phyloP scores from a whole-genome alignment of 306 rosid species.

The Castanospermum australe region DNA sequence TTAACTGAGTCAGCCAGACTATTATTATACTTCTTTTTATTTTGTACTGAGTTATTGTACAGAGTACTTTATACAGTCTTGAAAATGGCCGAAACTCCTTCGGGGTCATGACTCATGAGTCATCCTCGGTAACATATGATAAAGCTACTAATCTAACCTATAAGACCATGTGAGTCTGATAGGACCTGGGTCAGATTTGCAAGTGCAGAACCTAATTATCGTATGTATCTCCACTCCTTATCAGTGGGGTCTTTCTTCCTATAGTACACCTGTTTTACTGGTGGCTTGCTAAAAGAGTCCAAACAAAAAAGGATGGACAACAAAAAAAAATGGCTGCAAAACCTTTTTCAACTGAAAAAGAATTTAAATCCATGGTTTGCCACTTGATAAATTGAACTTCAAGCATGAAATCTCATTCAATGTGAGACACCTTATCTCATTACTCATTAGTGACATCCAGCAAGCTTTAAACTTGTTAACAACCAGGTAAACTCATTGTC shows the following conservation, averaged over 20 bases:
- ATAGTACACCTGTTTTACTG: no score
- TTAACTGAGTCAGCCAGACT: background rate
- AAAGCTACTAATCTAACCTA: background rate
- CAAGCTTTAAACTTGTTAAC: background rate
- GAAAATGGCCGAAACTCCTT: background rate
- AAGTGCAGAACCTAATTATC: no score
- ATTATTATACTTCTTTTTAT: background rate
- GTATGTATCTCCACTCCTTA: no score
- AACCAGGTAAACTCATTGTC: background rate
- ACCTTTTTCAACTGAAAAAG: background rate
- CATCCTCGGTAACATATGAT: background rate
- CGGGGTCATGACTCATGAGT: background rate
- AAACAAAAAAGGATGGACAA: background rate
- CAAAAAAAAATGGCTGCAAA: no score
- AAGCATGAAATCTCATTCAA: background rate
- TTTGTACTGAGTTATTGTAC: background rate
- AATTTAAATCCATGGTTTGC: background rate
- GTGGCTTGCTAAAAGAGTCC: no score
- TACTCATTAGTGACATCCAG: background rate
- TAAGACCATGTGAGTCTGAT: background rate
- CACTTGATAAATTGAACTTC: background rate
- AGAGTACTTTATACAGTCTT: background rate
- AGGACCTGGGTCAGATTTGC: no score
- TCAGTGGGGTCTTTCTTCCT: no score
- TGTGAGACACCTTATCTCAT: background rate